Percentiles rank a stretch among this genome's conserved stretches.
phyloP scores from a whole-genome alignment of 129 eudicot species.

The Artemisia annua region DNA sequence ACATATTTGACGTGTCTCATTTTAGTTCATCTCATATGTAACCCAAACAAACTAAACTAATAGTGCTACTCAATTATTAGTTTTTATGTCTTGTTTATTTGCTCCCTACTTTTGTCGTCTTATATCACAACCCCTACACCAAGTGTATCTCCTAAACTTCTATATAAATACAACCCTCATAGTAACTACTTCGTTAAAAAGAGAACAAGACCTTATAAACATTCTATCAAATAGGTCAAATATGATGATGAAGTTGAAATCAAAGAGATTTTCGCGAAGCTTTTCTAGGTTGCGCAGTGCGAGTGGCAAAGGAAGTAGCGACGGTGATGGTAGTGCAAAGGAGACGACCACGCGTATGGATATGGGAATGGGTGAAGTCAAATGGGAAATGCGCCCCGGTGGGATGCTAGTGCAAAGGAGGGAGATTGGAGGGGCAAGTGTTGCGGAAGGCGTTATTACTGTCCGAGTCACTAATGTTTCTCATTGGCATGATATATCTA shows the following conservation, averaged over 20 bases:
- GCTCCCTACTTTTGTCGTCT: slow-evolving; percentile 28
- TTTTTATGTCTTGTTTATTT: slow-evolving; percentile 20
- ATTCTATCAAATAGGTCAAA: not conserved
- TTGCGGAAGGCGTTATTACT: slow-evolving; percentile 39
- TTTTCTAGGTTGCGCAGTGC: slow-evolving; percentile 47
- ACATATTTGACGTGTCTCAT: slow-evolving; percentile 26
- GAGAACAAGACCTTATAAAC: slow-evolving; percentile 9
- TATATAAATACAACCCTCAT: slow-evolving; percentile 28
- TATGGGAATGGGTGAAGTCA: slow-evolving; percentile 42
- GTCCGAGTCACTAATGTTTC: slow-evolving; percentile 69
- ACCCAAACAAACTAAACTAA: slow-evolving; percentile 33
- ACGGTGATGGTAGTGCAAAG: slow-evolving; percentile 6
- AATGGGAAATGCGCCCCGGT: slow-evolving; percentile 89
- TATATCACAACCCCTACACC: slow-evolving; percentile 13
- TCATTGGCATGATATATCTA: slow-evolving; percentile 59
- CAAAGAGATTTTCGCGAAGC: slow-evolving; percentile 69
- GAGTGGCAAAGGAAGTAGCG: slow-evolving; percentile 21
- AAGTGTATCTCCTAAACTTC: not conserved
- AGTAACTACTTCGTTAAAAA: not conserved
- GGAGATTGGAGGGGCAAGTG: slow-evolving; percentile 37
- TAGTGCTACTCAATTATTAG: slow-evolving; percentile 31
- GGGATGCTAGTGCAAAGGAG: slow-evolving; percentile 89
- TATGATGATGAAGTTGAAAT: slow-evolving; percentile 55
- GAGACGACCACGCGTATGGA: slow-evolving; percentile 1
- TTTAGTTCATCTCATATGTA: slow-evolving; percentile 22